These are phyloP conservation scores for Avena insularis DNA, from an alignment of 176 grass and related monocot species.

Conservation along the genomic window DNA sequence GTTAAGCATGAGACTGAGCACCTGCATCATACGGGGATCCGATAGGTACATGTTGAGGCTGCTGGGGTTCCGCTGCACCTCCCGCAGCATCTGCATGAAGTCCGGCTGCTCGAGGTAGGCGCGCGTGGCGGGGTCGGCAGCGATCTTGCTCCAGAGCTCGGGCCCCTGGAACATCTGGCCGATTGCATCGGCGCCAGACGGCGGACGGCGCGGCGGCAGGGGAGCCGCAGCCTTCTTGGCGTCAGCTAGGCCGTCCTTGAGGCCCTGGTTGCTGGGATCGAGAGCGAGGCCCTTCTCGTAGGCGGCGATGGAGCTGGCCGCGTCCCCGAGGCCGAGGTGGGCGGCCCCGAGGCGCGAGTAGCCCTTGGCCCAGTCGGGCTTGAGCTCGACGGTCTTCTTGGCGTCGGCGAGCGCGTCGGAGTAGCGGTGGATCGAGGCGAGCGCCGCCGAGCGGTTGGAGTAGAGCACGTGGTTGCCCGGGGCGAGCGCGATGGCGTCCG, in stretches of 20 bases:
- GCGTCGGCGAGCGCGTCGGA: constrained; percentile 80
- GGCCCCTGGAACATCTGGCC: constrained; percentile 93
- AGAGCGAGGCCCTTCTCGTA: constrained; percentile 87
- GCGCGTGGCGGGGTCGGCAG: constrained; percentile 75
- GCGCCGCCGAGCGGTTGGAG: constrained; percentile 96
- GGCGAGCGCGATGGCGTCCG: constrained; percentile 75
- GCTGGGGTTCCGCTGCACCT: constrained; percentile 86
- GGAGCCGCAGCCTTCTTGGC: constrained; percentile 56
- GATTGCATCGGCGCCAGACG: constrained; percentile 50
- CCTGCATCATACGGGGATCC: constrained; percentile 96
- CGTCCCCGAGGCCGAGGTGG: constrained; percentile 75
- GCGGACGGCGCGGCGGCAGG: constrained; percentile 37
- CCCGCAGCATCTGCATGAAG: constrained; percentile 86
- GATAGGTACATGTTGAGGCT: constrained; percentile 70
- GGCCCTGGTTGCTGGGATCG: constrained; percentile 80
- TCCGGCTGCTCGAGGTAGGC: constrained; percentile 82
- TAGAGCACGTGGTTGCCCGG: constrained; percentile 84
- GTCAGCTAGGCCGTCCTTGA: constrained; percentile 75
- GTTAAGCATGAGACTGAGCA: constrained; percentile 91
- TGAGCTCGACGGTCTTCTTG: constrained; percentile 85
- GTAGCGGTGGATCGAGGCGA: constrained; percentile 90
- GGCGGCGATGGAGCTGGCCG: constrained; percentile 58
- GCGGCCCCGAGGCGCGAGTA: constrained; percentile 95
- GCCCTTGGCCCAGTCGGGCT: constrained; percentile 96
- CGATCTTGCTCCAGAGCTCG: constrained; percentile 94